Conservation (phyloP, 257 asterid genomes). For the Scutellaria barbata region DNA sequence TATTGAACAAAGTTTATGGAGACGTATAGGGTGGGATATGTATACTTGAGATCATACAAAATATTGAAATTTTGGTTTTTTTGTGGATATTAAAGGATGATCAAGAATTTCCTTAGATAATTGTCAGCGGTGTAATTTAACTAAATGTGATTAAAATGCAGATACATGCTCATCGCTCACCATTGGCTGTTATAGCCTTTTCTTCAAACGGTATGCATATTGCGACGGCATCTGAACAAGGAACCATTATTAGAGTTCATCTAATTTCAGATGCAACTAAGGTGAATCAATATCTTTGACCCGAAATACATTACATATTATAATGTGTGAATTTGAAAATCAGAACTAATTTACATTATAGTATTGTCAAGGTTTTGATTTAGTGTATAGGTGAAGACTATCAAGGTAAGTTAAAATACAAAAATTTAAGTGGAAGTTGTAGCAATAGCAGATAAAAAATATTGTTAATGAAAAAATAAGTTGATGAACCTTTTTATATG, state of each 20-base stretch:
- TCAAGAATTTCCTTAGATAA: constrained; percentile 7
- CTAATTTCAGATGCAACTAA: constrained; percentile 84
- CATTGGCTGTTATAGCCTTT: constrained; percentile 77
- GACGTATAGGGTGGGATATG: constrained; percentile 5
- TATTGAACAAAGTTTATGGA: background rate
- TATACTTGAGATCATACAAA: constrained; percentile 1
- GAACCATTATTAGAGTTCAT: constrained; percentile 92
- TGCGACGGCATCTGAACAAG: constrained; percentile 94
- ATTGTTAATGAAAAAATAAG: no score
- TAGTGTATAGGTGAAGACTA: background rate
- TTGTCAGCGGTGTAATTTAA: constrained; percentile 26
- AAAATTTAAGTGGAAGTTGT: background rate
- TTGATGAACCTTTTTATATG: no score
- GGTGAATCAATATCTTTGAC: constrained; percentile 51
- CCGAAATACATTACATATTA: background rate
- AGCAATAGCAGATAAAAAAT: no score
- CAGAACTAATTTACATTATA: background rate
- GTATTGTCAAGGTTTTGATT: background rate
- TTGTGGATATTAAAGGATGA: constrained; percentile 8
- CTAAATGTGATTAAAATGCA: constrained; percentile 48
- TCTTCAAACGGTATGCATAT: constrained; percentile 83
- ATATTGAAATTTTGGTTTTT: constrained; percentile 19
- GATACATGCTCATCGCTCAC: constrained; percentile 96
- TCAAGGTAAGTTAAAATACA: background rate
- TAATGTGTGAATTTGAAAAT: background rate